Base-by-base conservation (phyloP, 1,284 basidiomycete genomes). In the Pascua sp. region DNA sequence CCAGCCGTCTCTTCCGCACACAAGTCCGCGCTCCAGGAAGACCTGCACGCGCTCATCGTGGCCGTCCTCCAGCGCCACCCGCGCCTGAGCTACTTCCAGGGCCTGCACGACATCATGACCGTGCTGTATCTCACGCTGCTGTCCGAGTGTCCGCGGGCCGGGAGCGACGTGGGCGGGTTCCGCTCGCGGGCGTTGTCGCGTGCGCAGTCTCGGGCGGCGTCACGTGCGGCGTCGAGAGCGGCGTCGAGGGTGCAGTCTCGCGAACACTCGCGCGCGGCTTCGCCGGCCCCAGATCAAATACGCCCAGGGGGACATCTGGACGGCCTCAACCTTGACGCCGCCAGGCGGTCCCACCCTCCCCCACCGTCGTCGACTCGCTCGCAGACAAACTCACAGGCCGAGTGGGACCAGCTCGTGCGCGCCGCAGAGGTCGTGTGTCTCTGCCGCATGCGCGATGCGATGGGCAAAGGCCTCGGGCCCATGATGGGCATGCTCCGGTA, bases 61-160 rank as follows among this genome's bases (percentile, higher is more conserved):
- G 79, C 83, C 2, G 73, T 93, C 2, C 87, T 96, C 66, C 83
- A 89, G 24, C 83, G 81, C 67, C 83, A 87, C 57, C 86, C 86
- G 8, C 81, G 80, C 42, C 78, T 97, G 42, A 83, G 82, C 69
- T 97, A 96, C 76, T 97, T 93, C 66, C 91, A 95, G 78, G 93
- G 93, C 43, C 95, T 91, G 72, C 93, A 97, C 72, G 93, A 96
- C 70, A 90, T 97, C 47, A 81, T 91, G 38, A 88, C 90, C 0
- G 90, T 96, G 11, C 64, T 96, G 0, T 88, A 89, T 65, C 81
- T 96, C 36, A 93, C 91, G 0, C 79, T 93, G 8, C 17, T 69
- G 17, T 53, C 13, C n/a, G 52, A 32, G 36, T 32, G 24, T 32
- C 24, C 24, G 24, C 24, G 24, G 24, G 24, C 24, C 24, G 42